phyloP scores from a whole-genome alignment of 176 grass and related monocot species.

The Cymbopogon citratus region DNA sequence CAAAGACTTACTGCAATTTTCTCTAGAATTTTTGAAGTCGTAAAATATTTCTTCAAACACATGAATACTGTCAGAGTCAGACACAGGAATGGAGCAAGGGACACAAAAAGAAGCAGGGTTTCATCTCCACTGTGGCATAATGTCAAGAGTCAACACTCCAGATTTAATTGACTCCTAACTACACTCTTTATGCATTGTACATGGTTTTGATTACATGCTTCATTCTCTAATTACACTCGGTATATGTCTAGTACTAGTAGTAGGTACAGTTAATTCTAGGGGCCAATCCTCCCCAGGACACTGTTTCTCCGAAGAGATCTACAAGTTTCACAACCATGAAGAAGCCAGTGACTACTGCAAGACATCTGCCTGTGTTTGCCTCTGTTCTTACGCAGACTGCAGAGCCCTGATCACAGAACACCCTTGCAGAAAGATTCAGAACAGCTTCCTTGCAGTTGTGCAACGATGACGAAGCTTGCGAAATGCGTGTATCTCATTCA shows the following conservation, averaged over 20 bases:
- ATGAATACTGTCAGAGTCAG: neutral
- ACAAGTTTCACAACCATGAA: neutral
- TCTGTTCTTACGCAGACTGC: neutral
- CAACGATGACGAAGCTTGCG: neutral
- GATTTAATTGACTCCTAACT: neutral
- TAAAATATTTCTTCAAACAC: neutral
- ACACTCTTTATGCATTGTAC: neutral
- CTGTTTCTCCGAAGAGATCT: neutral
- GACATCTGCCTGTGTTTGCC: neutral
- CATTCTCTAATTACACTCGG: conserved; percentile 9
- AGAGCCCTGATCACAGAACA: neutral
- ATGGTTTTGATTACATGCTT: neutral
- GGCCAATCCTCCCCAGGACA: neutral
- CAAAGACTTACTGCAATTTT: neutral
- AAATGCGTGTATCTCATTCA: neutral
- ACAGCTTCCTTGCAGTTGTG: neutral
- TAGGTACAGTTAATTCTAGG: conserved; percentile 24
- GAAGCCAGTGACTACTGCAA: neutral
- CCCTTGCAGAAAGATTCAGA: neutral
- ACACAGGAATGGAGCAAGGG: neutral
- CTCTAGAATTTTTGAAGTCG: neutral
- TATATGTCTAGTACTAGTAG: neutral
- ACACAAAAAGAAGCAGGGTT: neutral
- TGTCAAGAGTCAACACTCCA: neutral
- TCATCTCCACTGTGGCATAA: neutral